phyloP scores from a whole-genome alignment of 2,329 filamentous ascomycete species.

The Trichoderma afroharzianum region DNA sequence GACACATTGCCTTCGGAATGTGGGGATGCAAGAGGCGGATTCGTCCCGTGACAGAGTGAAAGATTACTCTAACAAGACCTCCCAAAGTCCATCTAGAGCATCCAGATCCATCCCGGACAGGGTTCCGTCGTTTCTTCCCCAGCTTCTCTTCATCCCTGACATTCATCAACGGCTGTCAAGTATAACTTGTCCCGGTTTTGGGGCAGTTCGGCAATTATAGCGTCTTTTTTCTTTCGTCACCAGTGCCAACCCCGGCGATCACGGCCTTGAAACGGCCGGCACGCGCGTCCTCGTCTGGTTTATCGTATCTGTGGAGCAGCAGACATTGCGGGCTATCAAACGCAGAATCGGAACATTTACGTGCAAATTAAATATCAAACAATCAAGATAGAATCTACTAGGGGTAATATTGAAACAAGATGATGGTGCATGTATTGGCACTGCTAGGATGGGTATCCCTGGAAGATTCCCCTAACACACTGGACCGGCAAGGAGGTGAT shows the following conservation, averaged over 20 bases:
- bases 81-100: not conserved
- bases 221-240: not conserved
- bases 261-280: not conserved
- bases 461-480: not conserved
- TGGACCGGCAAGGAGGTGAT: not conserved
- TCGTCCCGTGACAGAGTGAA: too few species aligned
- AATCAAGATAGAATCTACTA: not conserved
- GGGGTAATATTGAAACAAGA: not conserved
- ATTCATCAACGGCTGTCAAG: not conserved
- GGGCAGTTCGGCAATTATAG: not conserved
- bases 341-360: not conserved
- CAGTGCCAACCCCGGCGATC: slow-evolving; percentile 1
- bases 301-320: not conserved
- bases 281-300: not conserved
- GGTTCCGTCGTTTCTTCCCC: not conserved
- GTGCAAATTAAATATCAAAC: not conserved
- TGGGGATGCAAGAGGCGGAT: not conserved
- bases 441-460: not conserved
- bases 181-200: not conserved
- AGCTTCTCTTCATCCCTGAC: not conserved
- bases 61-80: not conserved
- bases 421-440: not conserved
- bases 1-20: not conserved
- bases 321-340: not conserved
- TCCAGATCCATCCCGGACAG: not conserved